A percentile compares a stretch with the other conserved stretches of the same genome.
These are phyloP conservation scores for Penicilliopsis zonata DNA, from an alignment of 495 filamentous ascomycete genomes.

Conservation along the genomic window DNA sequence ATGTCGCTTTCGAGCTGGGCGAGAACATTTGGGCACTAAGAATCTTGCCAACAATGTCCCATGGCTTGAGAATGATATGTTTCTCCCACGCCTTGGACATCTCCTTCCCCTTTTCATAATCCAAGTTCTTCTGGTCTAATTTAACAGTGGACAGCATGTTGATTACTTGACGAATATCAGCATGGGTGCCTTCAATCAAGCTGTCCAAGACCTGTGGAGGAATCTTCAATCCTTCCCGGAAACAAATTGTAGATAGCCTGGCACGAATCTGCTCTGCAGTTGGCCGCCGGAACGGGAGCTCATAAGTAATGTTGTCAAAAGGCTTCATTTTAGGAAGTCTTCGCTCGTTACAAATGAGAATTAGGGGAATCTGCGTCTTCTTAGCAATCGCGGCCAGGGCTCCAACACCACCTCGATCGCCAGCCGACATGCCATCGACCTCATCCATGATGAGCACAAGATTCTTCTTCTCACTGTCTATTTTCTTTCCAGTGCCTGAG, in stretches of 20 bases:
- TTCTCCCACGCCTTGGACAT: slow-evolving; percentile 99
- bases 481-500: slow-evolving; percentile 67
- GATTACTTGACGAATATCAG: slow-evolving; percentile 95
- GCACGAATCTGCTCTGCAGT: slow-evolving; percentile 81
- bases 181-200: slow-evolving; percentile 85
- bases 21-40: slow-evolving; percentile 80
- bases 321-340: slow-evolving; percentile 93
- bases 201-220: slow-evolving; percentile 81
- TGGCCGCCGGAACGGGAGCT: slow-evolving; percentile 79
- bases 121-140: slow-evolving; percentile 65
- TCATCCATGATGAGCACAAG: slow-evolving; percentile 97
- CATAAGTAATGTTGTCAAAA: slow-evolving; percentile 73
- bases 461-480: slow-evolving; percentile 75
- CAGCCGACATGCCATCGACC: slow-evolving; percentile 97
- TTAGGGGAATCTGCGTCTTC: slow-evolving; percentile 89
- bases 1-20: slow-evolving; percentile 61
- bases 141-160: slow-evolving; percentile 97
- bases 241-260: slow-evolving; percentile 87
- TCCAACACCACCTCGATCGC: slow-evolving; percentile 91
- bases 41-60: slow-evolving; percentile 93
- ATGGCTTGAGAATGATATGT: slow-evolving; percentile 88
- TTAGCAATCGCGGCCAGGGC: slow-evolving; percentile 88
- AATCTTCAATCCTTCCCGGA: slow-evolving; percentile 78
- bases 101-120: slow-evolving; percentile 69
- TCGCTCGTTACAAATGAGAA: slow-evolving; percentile 96